Conservation (phyloP, 2,329 filamentous ascomycete genomes). For the Botrytis squamosa region DNA sequence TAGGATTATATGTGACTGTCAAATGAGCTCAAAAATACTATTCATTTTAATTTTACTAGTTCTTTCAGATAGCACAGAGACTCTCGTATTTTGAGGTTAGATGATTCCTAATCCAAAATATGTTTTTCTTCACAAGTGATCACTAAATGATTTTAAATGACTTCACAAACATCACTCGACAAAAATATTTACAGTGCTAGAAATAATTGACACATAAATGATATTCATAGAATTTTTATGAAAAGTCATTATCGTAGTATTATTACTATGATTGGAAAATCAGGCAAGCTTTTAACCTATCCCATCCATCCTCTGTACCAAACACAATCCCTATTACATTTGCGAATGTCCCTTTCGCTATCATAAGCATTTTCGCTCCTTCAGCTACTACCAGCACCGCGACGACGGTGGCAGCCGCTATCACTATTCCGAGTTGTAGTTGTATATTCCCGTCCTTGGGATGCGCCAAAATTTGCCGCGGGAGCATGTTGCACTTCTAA, state of each 20-base stretch:
- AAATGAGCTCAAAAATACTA: background rate
- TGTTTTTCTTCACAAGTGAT: background rate
- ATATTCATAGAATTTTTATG: background rate
- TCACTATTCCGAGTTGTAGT: background rate
- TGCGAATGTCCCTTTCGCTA: background rate
- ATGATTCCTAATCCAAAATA: background rate
- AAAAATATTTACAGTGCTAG: background rate
- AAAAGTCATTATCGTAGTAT: background rate
- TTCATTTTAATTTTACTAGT: background rate
- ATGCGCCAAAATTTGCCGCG: background rate
- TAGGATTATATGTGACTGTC: background rate
- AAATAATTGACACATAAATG: background rate
- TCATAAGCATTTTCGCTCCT: background rate
- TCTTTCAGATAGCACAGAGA: background rate
- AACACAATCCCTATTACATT: background rate
- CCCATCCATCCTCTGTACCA: background rate
- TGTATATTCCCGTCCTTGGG: background rate
- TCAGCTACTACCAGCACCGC: background rate
- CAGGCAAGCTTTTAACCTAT: background rate
- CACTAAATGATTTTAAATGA: background rate
- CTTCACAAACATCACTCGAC: background rate
- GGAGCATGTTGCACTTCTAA: background rate
- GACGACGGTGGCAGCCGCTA: fast-evolving
- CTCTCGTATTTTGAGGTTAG: background rate
- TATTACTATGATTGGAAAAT: background rate